These are phyloP conservation scores for Adansonia gregorii DNA, from an alignment of 441 rosid genomes.

Conservation along the genomic window DNA sequence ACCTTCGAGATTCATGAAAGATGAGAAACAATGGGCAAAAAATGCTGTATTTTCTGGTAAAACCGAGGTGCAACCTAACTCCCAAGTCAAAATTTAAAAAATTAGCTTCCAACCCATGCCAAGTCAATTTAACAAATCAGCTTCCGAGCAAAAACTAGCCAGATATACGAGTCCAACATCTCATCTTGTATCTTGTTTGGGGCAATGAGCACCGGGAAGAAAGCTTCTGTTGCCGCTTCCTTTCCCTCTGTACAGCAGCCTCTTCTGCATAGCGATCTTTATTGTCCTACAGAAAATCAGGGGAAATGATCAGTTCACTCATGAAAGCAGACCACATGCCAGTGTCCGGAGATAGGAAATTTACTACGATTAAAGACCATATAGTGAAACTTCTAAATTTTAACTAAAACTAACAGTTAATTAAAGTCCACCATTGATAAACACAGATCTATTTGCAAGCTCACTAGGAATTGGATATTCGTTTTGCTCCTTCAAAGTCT, in stretches of 20 bases:
- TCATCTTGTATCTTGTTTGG: conserved; percentile 96
- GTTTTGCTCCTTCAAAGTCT: not conserved
- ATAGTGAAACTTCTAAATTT: not conserved
- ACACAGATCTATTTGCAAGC: not conserved
- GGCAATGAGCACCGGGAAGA: conserved; percentile 93
- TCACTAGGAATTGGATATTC: not conserved
- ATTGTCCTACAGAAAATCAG: conserved; percentile 66
- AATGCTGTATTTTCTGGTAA: too few relatives aligned
- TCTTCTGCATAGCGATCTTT: conserved; percentile 96
- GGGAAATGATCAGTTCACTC: not conserved
- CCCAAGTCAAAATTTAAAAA: too few relatives aligned
- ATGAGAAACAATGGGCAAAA: too few relatives aligned
- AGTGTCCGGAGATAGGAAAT: not conserved
- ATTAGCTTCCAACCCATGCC: too few relatives aligned
- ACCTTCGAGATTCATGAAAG: too few relatives aligned
- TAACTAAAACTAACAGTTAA: not conserved
- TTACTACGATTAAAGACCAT: not conserved
- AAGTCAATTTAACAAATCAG: too few relatives aligned
- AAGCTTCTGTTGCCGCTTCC: conserved; percentile 90
- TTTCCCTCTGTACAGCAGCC: conserved; percentile 86
- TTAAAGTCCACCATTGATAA: not conserved
- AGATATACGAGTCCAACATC: conserved; percentile 77
- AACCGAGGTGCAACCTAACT: too few relatives aligned
- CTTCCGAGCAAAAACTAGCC: too few relatives aligned
- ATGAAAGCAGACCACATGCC: not conserved